These are phyloP conservation scores for Saccharomycopsis hybrid DNA, from an alignment of 1,139 yeast species.

Conservation along the genomic window DNA sequence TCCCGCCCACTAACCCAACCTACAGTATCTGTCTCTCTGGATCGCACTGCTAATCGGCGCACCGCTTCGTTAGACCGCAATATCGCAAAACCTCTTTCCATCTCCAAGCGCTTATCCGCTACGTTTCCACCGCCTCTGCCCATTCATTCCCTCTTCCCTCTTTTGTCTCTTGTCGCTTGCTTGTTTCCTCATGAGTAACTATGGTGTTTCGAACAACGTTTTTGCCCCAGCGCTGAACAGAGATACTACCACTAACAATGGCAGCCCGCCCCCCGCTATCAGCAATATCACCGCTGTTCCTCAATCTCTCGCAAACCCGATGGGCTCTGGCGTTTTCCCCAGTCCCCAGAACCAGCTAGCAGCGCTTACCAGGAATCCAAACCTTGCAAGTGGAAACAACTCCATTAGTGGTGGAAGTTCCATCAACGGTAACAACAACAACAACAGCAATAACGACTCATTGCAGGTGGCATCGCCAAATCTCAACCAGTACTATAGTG, in stretches of 20 bases:
- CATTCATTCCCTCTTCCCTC: too few species aligned
- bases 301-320: background rate
- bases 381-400: too few species aligned
- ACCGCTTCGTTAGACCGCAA: too few species aligned
- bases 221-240: background rate
- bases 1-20: too few species aligned
- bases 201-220: background rate
- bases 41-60: too few species aligned
- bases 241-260: background rate
- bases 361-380: background rate
- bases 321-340: background rate
- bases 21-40: too few species aligned
- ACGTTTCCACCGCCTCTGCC: too few species aligned
- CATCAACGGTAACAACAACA: background rate
- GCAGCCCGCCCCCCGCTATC: background rate
- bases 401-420: background rate
- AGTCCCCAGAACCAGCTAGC: background rate
- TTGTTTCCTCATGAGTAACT: background rate
- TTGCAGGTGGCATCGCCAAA: conserved; percentile 4
- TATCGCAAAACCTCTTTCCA: too few species aligned
- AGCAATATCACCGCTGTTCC: background rate
- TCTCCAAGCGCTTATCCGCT: too few species aligned
- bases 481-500: background rate
- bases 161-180: too few species aligned
- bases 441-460: background rate